Evolutionary conservation across 306 rosid species (phyloP), one percentile per base, ranked within the genome.

Genomic region (Dicorynia guianensis): DNA sequence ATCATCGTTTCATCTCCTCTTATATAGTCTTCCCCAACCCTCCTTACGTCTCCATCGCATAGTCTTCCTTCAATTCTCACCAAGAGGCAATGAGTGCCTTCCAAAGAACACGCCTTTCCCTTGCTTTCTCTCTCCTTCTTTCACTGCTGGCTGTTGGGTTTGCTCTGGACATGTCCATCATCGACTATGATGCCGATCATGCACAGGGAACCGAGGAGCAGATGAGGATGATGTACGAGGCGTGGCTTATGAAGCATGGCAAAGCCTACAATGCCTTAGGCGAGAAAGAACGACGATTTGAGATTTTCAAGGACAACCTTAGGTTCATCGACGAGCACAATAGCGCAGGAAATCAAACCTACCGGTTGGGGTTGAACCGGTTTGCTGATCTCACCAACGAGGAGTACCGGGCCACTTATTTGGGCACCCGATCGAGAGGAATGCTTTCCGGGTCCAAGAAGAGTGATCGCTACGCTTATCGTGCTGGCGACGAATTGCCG

Each of bases 371-470:
- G 4, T 57, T 90, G 67, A 95, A 79, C 63, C 81, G 80, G 58
- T 95, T 95, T 49, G 92, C 97, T 2, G 98, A 90, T 87, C 85
- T 95, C 34, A 84, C 97, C 67, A 92, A 95, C 60, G 87, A 85
- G 15, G 98, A 92, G 73, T 92, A 76, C 63, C 79, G 89, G 56
- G 63, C 91, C 6, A 57, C 10, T 64, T 85, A 75, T 67, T 47
- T 95, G 55, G 93, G 97, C 0, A 19, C 71, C 61, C 54, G 78
- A 11, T 25, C 78, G 13, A 34, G 17, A 17, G 55, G 33, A 1
- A 4, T 71, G 58, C 76, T 81, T 5, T 66, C 79, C 3, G 68
- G 36, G 0, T 14, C 77, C 5, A 78, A 34, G 55, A 85, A 53
- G 60, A 89, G 81, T 55, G 47, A 49, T 3, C 91, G 96, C 6